phyloP scores from a whole-genome alignment of 768 basidiomycete genomes.

The Mycena kentingensis region DNA sequence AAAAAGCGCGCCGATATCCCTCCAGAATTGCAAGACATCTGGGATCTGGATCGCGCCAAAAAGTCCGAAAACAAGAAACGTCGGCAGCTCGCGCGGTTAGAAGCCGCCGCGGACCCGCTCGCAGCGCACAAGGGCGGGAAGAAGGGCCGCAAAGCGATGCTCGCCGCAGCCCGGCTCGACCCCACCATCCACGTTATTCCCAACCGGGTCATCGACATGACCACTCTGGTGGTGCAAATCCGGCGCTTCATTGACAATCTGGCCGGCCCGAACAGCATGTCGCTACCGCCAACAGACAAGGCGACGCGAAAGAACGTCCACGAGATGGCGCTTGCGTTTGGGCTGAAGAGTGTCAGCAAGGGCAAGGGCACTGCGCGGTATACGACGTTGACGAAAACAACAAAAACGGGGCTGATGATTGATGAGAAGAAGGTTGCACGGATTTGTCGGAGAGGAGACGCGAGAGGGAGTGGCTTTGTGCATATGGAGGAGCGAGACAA shows the following conservation, averaged over 20 bases:
- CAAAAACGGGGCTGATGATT: slow-evolving; percentile 52
- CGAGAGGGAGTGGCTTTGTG: slow-evolving; percentile 37
- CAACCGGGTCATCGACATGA: slow-evolving; percentile 64
- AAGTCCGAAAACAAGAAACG: slow-evolving; percentile 77
- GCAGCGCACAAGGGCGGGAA: slow-evolving; percentile 63
- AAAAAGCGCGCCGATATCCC: slow-evolving; percentile 58
- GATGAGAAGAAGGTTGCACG: slow-evolving; percentile 62
- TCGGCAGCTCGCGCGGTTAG: slow-evolving; percentile 57
- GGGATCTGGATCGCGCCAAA: slow-evolving; percentile 80
- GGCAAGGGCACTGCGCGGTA: slow-evolving; percentile 72
- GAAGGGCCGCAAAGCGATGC: slow-evolving; percentile 70
- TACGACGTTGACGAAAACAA: slow-evolving; percentile 74
- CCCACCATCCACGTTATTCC: slow-evolving; percentile 42
- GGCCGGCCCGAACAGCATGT: slow-evolving; percentile 53
- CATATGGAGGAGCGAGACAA: slow-evolving; percentile 30
- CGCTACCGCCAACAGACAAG: slow-evolving; percentile 80
- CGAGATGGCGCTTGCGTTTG: slow-evolving; percentile 77
- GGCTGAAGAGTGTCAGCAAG: slow-evolving; percentile 75
- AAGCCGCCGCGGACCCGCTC: slow-evolving; percentile 65
- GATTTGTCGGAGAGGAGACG: slow-evolving; percentile 43
- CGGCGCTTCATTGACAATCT: slow-evolving; percentile 65
- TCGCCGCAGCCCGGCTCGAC: slow-evolving; percentile 54
- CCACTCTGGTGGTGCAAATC: slow-evolving; percentile 70
- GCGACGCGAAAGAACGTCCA: slow-evolving; percentile 73
- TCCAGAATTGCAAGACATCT: slow-evolving; percentile 61